phyloP scores from a whole-genome alignment of 2,329 filamentous ascomycete species.

The Colletotrichum lupini region DNA sequence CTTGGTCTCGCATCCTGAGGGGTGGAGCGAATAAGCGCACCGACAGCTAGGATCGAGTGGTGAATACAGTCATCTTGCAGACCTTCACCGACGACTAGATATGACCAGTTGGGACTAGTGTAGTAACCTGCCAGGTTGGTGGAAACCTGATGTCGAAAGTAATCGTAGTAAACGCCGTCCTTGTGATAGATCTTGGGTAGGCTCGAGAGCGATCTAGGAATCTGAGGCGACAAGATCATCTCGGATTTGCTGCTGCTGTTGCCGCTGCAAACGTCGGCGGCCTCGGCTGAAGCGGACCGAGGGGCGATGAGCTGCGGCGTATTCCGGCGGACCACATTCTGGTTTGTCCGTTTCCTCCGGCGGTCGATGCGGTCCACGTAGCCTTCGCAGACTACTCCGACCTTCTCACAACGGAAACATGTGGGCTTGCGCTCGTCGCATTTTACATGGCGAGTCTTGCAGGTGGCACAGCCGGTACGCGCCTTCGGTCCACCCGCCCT shows the following conservation, averaged over 20 bases:
- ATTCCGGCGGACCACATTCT: background rate
- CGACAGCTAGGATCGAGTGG: constrained; percentile 23
- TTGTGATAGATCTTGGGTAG: constrained; percentile 10
- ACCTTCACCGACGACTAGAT: constrained; percentile 20
- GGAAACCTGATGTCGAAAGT: constrained; percentile 22
- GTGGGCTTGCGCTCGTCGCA: constrained; percentile 43
- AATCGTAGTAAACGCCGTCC: constrained; percentile 25
- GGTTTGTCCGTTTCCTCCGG: background rate
- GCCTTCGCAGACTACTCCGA: constrained; percentile 26
- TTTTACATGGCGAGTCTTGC: constrained; percentile 44
- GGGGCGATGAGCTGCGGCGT: constrained; percentile 8
- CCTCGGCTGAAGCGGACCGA: background rate
- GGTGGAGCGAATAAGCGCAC: constrained; percentile 11
- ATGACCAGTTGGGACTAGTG: constrained; percentile 20
- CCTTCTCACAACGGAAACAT: constrained; percentile 34
- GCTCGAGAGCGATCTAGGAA: background rate
- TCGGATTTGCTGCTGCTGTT: background rate
- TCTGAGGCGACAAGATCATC: background rate
- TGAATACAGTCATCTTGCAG: constrained; percentile 26
- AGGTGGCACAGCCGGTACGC: constrained; percentile 34
- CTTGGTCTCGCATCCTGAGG: background rate
- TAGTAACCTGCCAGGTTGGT: constrained; percentile 17
- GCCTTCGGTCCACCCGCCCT: constrained; percentile 30
- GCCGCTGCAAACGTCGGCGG: background rate
- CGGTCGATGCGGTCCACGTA: constrained; percentile 18